Base-by-base conservation (phyloP, 768 basidiomycete species). In the Pisolithus microcarpus region DNA sequence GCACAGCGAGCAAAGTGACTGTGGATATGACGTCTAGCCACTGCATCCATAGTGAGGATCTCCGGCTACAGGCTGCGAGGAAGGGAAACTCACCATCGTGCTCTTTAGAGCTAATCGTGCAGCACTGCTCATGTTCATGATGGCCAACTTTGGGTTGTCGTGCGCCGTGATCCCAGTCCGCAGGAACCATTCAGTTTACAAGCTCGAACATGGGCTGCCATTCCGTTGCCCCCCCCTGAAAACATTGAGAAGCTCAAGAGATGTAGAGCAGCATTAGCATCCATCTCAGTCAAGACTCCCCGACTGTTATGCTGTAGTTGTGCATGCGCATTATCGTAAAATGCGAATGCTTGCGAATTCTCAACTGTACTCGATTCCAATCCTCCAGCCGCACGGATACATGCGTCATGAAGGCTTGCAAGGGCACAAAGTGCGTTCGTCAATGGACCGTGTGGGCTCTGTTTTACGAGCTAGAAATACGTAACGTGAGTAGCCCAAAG, bases 1-100 rank as follows among this genome's bases (percentile, higher is more conserved):
- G 85, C 18, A 82, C 73, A 47, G 78, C 78, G 58, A 73, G 70
- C 52, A 76, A 62, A 21, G 81, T 82, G 48, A 87, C 64, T 56
- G 81, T 81, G 47, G 86, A 76, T 64, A 89, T 79, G 55, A 87
- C 77, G 63, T 91, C 89, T 48, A 87, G 70, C 82, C 85, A 90
- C 88, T 91, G 61, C 53, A 53, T 31, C 51, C 37, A 58, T 51
- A 64, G 51, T 36, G 3, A 48, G 45, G 16, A 43, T 38, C 34
- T 50, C n/a, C 23, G 16, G 24, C 13, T n/a, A 26, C 16, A 34
- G 45, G 4, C 13, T 11, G 11, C 34, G 38, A 37, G 44, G 26
- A 4, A 45, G 23, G 42, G 7, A 38, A 9, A 75, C 86, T 70
- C 60, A 91, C 89, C 74, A 90, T 76, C 6, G 80, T 83, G 37